These are phyloP conservation scores for Candida adriatica DNA, from an alignment of 805 yeast genomes.

Conservation along the genomic window DNA sequence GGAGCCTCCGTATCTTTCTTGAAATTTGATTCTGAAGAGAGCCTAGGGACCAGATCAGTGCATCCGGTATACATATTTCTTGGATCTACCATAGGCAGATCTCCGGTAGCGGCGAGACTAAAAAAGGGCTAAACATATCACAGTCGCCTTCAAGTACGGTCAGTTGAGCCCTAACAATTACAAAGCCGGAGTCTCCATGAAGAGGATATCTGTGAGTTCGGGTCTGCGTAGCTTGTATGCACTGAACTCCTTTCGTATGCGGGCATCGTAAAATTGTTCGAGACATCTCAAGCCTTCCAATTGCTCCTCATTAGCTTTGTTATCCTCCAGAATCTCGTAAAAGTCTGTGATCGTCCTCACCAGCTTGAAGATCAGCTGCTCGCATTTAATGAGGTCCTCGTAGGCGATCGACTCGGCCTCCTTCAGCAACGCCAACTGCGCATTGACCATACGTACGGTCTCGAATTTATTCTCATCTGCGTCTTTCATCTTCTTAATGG, in stretches of 20 bases:
- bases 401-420: conserved; percentile 11
- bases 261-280: conserved; percentile 2
- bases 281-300: conserved; percentile 2
- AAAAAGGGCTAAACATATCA: no score
- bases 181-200: background rate
- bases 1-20: no score
- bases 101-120: no score
- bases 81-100: no score
- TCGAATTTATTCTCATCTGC: conserved; percentile 4
- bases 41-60: no score
- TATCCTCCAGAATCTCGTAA: conserved; percentile 4
- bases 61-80: no score
- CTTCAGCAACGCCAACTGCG: conserved; percentile 5
- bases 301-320: conserved; percentile 3
- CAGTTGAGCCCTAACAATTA: background rate
- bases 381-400: conserved; percentile 8
- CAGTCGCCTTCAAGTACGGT: no score
- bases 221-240: conserved; percentile 2
- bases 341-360: conserved; percentile 8
- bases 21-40: no score
- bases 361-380: conserved; percentile 8
- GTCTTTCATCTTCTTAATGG: conserved; percentile 5
- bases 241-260: background rate
- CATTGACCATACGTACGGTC: conserved; percentile 2
- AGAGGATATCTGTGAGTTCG: background rate